These are phyloP conservation scores for Mercurialis annua DNA, from an alignment of 345 rosid species.

Conservation along the genomic window DNA sequence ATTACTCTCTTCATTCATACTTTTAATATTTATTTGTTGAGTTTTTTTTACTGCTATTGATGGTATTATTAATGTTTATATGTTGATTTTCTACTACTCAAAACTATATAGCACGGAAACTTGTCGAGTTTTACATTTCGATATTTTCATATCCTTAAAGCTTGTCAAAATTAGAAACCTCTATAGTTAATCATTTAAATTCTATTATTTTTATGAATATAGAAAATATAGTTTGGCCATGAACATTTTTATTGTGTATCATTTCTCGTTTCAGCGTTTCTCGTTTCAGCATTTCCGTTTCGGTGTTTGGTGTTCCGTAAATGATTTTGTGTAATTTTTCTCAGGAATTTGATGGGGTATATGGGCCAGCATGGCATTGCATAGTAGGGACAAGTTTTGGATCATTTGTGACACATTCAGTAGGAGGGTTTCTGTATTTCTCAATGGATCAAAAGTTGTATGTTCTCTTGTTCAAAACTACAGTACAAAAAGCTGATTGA, in stretches of 20 bases:
- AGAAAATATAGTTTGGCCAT: no score
- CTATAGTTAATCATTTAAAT: no score
- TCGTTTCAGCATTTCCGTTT: no score
- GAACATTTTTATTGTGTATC: no score
- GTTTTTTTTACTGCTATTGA: not conserved
- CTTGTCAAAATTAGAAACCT: no score
- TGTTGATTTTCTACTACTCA: no score
- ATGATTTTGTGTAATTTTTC: constrained; percentile 9
- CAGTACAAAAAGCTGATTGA: constrained; percentile 54
- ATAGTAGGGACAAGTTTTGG: constrained; percentile 64
- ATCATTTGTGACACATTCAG: constrained; percentile 59
- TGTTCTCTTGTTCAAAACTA: constrained; percentile 55
- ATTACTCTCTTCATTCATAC: not conserved
- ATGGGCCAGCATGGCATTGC: constrained; percentile 70
- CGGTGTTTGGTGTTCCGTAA: constrained; percentile 10
- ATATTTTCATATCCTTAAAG: not conserved
- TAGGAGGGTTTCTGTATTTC: constrained; percentile 58
- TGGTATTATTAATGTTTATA: not conserved
- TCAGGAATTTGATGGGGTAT: constrained; percentile 59
- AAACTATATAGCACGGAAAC: no score
- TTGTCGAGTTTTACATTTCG: not conserved
- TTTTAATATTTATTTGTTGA: not conserved
- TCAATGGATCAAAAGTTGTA: constrained; percentile 54
- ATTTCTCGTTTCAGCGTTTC: no score
- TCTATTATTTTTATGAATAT: no score